Percentiles rank a stretch among this genome's conserved stretches.
Evolutionary conservation across 1,284 basidiomycete species (phyloP).

Genomic region (Schizophyllum amplum): DNA sequence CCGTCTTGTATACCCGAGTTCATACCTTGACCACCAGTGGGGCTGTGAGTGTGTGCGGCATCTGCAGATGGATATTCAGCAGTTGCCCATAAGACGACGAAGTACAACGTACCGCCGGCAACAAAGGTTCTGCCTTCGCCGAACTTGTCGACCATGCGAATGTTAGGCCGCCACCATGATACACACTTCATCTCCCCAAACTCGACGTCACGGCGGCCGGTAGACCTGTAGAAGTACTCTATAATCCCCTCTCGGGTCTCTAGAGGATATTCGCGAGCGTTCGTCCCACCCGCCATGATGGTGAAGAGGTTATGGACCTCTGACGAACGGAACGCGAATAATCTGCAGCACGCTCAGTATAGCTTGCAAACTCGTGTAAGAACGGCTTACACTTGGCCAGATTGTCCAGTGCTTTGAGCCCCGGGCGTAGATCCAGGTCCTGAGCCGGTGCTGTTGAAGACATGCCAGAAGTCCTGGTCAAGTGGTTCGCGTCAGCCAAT

Average conservation of each 20-base stretch:
- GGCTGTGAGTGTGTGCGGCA: conserved; percentile 17
- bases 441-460: background rate
- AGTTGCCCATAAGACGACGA: background rate
- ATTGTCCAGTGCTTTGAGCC: background rate
- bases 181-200: conserved; percentile 23
- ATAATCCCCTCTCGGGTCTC: conserved; percentile 8
- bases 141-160: conserved; percentile 13
- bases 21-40: conserved; percentile 22
- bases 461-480: background rate
- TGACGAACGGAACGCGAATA: background rate
- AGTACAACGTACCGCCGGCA: conserved; percentile 12
- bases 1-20: conserved; percentile 33
- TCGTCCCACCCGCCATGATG: background rate
- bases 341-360: background rate
- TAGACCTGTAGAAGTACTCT: conserved; percentile 4
- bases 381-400: background rate
- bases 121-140: conserved; percentile 14
- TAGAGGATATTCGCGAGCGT: background rate
- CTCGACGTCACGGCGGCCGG: conserved; percentile 5
- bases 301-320: background rate
- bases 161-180: conserved; percentile 12
- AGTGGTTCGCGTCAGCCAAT: background rate
- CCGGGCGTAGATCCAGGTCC: conserved; percentile 6
- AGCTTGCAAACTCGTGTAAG: background rate
- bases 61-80: conserved; percentile 1